Evolutionary conservation across 2,329 filamentous ascomycete species (phyloP).

Genomic region (Akanthomyces muscarius): DNA sequence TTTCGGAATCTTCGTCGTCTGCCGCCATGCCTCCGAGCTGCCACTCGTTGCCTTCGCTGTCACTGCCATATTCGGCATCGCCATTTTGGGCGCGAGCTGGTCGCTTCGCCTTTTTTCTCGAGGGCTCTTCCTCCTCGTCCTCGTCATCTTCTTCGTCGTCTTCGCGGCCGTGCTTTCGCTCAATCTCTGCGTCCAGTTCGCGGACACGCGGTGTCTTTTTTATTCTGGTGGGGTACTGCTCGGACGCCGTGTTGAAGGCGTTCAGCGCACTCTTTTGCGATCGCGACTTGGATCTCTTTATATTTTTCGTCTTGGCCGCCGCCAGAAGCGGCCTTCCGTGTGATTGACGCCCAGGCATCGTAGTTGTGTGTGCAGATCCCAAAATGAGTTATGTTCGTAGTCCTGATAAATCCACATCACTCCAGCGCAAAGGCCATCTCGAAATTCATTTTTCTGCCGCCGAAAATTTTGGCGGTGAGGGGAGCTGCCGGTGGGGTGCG

Average conservation of each 20-base stretch:
- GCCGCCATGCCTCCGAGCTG: constrained; percentile 60
- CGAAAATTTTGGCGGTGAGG: constrained; percentile 31
- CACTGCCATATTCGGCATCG: constrained; percentile 68
- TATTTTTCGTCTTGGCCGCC: constrained; percentile 31
- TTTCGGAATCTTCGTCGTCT: constrained; percentile 59
- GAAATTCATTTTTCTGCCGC: constrained; percentile 29
- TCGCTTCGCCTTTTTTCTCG: constrained; percentile 40
- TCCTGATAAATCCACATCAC: not conserved
- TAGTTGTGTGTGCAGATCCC: constrained; percentile 13
- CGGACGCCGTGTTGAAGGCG: constrained; percentile 54
- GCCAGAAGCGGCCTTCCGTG: constrained; percentile 51
- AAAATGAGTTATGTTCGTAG: not conserved
- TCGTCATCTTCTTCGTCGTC: constrained; percentile 47
- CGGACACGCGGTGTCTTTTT: constrained; percentile 48
- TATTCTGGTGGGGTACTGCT: constrained; percentile 45
- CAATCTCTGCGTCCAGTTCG: constrained; percentile 46
- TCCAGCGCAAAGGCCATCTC: not conserved
- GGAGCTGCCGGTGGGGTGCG: constrained; percentile 25
- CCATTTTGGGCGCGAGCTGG: constrained; percentile 45
- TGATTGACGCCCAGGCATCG: constrained; percentile 56
- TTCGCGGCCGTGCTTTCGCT: constrained; percentile 42
- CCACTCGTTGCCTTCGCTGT: constrained; percentile 85
- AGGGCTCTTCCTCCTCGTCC: constrained; percentile 54
- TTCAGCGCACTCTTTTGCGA: constrained; percentile 50
- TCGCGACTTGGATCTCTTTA: constrained; percentile 46